These are phyloP conservation scores for Trypanosoma rangeli DNA, from an alignment of 208 protist species.

Conservation along the genomic window DNA sequence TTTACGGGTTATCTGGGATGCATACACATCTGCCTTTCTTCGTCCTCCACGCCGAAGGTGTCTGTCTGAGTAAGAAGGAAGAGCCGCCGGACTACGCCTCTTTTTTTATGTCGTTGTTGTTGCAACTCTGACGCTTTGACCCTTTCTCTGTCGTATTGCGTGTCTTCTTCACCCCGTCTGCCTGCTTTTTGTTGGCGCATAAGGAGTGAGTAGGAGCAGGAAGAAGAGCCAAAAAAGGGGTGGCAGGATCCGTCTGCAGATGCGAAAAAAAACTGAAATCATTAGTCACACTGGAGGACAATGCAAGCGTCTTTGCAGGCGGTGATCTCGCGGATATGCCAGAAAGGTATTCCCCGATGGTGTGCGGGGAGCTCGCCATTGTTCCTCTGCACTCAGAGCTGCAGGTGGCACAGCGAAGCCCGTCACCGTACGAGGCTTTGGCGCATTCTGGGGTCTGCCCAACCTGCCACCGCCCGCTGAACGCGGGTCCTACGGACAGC, in stretches of 20 bases:
- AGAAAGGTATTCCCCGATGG: not conserved
- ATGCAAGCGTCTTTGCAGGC: not conserved
- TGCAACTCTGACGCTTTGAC: no score
- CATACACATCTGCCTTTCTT: not conserved
- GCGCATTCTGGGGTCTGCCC: constrained; percentile 26
- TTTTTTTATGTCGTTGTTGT: not conserved
- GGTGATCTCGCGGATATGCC: not conserved
- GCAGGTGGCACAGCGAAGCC: not conserved
- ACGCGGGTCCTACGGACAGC: not conserved
- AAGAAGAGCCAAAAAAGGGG: no score
- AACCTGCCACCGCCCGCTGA: constrained; percentile 32
- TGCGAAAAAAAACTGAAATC: not conserved
- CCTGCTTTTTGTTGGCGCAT: not conserved
- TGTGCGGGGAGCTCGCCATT: constrained; percentile 22
- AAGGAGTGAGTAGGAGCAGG: no score
- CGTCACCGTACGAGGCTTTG: not conserved
- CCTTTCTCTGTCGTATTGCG: not conserved
- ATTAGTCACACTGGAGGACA: not conserved
- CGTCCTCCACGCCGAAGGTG: no score
- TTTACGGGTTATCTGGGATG: no score
- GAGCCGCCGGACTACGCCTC: not conserved
- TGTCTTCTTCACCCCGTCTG: not conserved
- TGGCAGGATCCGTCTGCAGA: not conserved
- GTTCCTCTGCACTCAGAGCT: constrained; percentile 15
- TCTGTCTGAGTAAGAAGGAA: not conserved